phyloP scores from a whole-genome alignment of 2,329 filamentous ascomycete species.

The Venturia carpophila region DNA sequence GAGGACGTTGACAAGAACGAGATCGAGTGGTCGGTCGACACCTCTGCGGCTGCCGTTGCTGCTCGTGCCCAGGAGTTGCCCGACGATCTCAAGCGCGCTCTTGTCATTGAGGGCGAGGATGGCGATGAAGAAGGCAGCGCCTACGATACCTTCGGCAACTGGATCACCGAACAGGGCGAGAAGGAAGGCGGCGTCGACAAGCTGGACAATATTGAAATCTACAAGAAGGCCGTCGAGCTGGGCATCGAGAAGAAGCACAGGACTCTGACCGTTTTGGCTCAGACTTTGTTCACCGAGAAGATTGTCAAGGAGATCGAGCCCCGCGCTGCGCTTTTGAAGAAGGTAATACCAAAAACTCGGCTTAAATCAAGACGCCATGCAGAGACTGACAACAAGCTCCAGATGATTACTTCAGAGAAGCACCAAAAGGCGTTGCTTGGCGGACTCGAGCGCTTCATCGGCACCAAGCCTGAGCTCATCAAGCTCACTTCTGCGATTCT shows the following conservation, averaged over 20 bases:
- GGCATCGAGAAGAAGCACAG: slow-evolving; percentile 93
- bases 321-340: slow-evolving; percentile 82
- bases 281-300: slow-evolving; percentile 87
- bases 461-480: slow-evolving; percentile 71
- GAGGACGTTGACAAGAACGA: slow-evolving; percentile 64
- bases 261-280: slow-evolving; percentile 82
- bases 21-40: slow-evolving; percentile 92
- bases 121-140: slow-evolving; percentile 72
- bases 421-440: slow-evolving; percentile 94
- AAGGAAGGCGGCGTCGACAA: slow-evolving; percentile 66
- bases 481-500: slow-evolving; percentile 76
- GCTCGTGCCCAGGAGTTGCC: slow-evolving; percentile 89
- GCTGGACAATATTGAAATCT: slow-evolving; percentile 83
- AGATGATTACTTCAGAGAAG: slow-evolving; percentile 75
- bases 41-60: slow-evolving; percentile 90
- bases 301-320: slow-evolving; percentile 79
- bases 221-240: slow-evolving; percentile 92
- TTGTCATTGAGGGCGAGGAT: slow-evolving; percentile 69
- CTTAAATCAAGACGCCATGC: too few relatives aligned
- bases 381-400: slow-evolving; percentile 10
- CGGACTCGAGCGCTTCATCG: slow-evolving; percentile 87
- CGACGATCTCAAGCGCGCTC: slow-evolving; percentile 87
- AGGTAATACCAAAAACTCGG: slow-evolving; percentile 44
- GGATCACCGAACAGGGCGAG: slow-evolving; percentile 71
- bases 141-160: slow-evolving; percentile 88